These are phyloP conservation scores for Pyricularia pennisetigena DNA, from an alignment of 2,329 filamentous ascomycete genomes.

Conservation along the genomic window DNA sequence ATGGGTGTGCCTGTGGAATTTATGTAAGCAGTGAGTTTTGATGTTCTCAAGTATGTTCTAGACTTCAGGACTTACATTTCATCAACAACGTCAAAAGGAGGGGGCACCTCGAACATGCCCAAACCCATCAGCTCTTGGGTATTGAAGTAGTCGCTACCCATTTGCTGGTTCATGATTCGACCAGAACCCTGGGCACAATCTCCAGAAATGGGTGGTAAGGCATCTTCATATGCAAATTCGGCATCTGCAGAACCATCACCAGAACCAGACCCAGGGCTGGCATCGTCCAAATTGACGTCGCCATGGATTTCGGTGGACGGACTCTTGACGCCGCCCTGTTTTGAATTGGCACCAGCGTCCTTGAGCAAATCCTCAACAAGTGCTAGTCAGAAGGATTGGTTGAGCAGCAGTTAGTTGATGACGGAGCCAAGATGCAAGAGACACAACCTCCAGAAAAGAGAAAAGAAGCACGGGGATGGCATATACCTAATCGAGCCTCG, in stretches of 20 bases:
- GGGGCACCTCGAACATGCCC: conserved; percentile 73
- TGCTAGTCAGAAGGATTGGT: conserved; percentile 32
- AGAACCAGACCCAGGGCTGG: conserved; percentile 11
- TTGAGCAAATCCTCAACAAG: conserved; percentile 77
- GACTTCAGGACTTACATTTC: conserved; percentile 57
- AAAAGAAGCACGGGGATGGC: not conserved
- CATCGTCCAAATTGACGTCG: conserved; percentile 14
- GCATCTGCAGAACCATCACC: not conserved
- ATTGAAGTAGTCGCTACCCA: not conserved
- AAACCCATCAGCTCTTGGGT: conserved; percentile 60
- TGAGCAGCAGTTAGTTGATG: not conserved
- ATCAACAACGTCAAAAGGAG: conserved; percentile 69
- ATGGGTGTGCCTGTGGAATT: conserved; percentile 48
- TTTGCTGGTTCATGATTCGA: not conserved
- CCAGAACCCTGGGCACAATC: not conserved
- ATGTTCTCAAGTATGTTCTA: not conserved
- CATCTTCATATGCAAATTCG: not conserved
- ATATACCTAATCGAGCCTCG: conserved; percentile 69
- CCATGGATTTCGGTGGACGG: conserved; percentile 3
- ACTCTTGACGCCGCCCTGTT: not conserved
- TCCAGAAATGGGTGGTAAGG: not conserved
- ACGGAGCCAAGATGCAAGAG: not conserved
- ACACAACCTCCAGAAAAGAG: not conserved
- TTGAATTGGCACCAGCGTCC: conserved; percentile 38
- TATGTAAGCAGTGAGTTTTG: conserved; percentile 1